Base-by-base conservation (phyloP, 2,329 filamentous ascomycete species). In the Berkeleyomyces rouxiae region DNA sequence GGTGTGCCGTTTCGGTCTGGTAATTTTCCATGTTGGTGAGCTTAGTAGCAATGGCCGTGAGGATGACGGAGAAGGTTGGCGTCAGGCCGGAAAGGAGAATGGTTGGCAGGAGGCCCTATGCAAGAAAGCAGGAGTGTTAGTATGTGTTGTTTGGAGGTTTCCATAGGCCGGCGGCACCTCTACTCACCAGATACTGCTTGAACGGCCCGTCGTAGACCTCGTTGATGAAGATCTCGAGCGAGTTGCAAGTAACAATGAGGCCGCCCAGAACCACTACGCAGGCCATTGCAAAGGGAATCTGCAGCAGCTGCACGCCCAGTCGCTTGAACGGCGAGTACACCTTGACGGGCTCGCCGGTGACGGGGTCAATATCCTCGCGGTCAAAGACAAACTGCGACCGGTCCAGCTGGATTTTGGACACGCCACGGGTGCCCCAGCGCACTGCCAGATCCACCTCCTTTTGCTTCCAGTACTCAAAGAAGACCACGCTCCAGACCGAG, bases 401-500 rank as follows among this genome's bases (percentile, higher is more conserved):
- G 67, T 86, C 87, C 51, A 82, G 82, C 69, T 96, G 88, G 61
- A 96, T 89, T 59, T 78, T 81, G 3, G 88, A 91, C 1, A 95
- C 90, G 5, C 88, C 87, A 59, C 87, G 84, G 2, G 96, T 90
- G 11, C 88, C 87, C 92, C 92, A 97, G 68, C 89, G 83, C 13
- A 96, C 83, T 7, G 86, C 85, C 6, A 97, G 78, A 70, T 97
- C 91, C 1, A 85, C 78, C 72, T 97, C 90, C 72, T 95, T 89
- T 69, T 92, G 87, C 75, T 95, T 96, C 92, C 92, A 97, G 73
- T 88, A 96, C 71, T 97, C 92, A 63, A 95, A 87, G 70, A 96
- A 96, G 58, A 92, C 76, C 2, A 93, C 84, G 63, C 86, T 86
- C 89, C 91, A 96, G n/a, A 96, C 75, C 42, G 84, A 86, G 70